These are phyloP conservation scores for Citrus inodora DNA, from an alignment of 345 rosid species.

Conservation along the genomic window DNA sequence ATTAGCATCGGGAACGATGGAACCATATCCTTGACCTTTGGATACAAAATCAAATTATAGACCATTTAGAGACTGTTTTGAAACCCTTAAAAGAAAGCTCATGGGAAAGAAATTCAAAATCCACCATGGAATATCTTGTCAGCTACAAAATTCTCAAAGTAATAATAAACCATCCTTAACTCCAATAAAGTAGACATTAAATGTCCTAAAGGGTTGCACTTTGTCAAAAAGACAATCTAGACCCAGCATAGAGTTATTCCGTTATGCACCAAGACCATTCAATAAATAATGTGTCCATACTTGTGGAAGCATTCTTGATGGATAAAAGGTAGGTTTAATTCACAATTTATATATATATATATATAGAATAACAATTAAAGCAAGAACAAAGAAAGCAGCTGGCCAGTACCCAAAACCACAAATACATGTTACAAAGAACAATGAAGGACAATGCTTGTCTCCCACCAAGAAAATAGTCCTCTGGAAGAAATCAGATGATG, in stretches of 20 bases:
- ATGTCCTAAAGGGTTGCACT: neutral
- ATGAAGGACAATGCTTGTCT: neutral
- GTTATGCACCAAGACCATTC: neutral
- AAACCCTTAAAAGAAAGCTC: neutral
- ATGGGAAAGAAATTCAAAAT: neutral
- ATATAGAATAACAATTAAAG: neutral
- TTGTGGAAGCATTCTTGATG: neutral
- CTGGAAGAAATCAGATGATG: neutral
- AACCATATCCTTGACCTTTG: slow-evolving; percentile 78
- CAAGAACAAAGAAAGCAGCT: neutral
- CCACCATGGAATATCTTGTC: neutral
- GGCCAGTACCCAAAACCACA: neutral
- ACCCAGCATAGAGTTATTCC: neutral
- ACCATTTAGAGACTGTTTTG: slow-evolving; percentile 5
- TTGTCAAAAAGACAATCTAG: neutral
- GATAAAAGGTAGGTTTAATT: neutral
- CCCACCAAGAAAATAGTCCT: neutral
- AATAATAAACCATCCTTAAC: neutral
- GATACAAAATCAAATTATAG: slow-evolving; percentile 5
- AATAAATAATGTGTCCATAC: neutral
- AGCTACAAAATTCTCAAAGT: neutral
- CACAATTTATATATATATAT: neutral
- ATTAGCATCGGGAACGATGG: slow-evolving; percentile 79
- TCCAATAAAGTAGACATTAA: neutral
- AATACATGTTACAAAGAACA: neutral